Conservation (phyloP, 371 early-diverging fungal species). For the Saksenaea vasiformis region DNA sequence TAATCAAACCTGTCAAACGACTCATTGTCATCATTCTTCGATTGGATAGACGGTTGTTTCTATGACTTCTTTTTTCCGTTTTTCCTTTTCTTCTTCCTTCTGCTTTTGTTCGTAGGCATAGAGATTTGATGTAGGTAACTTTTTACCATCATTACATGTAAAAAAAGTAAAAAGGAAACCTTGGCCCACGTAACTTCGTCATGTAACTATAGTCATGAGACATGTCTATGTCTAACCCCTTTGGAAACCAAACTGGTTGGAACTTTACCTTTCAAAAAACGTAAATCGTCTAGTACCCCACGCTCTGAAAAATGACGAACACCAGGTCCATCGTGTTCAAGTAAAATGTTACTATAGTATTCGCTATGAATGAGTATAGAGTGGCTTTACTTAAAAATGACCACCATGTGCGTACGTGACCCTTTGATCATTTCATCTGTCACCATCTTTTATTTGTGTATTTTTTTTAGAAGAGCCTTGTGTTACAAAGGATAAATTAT, state of each 20-base stretch:
- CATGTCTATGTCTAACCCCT: neutral
- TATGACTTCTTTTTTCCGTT: neutral
- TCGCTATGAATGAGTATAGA: no score
- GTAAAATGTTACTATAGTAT: no score
- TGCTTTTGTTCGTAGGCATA: neutral
- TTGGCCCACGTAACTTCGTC: neutral
- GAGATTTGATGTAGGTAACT: no score
- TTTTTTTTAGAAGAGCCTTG: no score
- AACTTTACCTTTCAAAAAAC: neutral
- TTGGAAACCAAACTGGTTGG: neutral
- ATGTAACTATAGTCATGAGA: neutral
- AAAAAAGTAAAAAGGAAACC: neutral
- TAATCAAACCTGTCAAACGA: conserved; percentile 5
- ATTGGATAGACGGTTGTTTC: neutral
- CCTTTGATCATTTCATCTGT: no score
- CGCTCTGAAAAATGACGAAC: no score
- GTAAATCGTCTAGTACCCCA: no score
- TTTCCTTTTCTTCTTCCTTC: neutral
- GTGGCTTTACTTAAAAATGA: neutral
- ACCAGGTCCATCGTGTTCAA: no score
- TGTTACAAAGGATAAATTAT: neutral
- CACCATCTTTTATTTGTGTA: no score
- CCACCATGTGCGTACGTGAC: no score
- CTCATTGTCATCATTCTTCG: conserved; percentile 4
- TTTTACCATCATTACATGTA: neutral